Evolutionary conservation across 257 asterid genomes (phyloP), one percentile per base, ranked within the genome.

Genomic region (Plantago ovata): DNA sequence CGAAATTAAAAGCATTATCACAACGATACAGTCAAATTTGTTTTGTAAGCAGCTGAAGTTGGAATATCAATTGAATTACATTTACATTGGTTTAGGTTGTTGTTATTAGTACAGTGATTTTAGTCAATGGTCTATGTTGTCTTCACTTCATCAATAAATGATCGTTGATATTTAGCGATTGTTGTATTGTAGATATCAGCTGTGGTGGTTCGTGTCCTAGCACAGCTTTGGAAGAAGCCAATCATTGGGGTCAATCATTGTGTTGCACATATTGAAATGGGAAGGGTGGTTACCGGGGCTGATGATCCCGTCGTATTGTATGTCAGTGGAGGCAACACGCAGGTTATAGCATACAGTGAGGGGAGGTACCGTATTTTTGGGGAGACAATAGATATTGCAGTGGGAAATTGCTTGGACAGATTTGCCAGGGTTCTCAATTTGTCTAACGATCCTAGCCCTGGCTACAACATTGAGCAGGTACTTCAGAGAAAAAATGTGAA

Each of bases 391-490:
- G 97, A 90, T 63, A 90, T 86, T 53, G 97, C 97, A 0, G 94
- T 90, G 39, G 97, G 97, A 13, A 92, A 92, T 79, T 92, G 98
- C 64, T 75, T 92, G 80, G 98, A 92, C 66, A 80, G 98, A 69
- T 92, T 92, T 79, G 98, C 98, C n/a, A 72, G 98, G 78, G 96
- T 92, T 64, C 90, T 92, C 60, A 88, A 67, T 16, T 74, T 92
- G 62, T 92, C 98, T 13, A 92, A 92, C 63, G 96, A 92, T 75
- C 98, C 96, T 44, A 92, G 96, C 67, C 96, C 96, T 10, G 98
- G 98, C n/a, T 92, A 92, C 81, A 92, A 88, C 72, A 92, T 92
- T 53, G 98, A 92, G 75, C 96, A 90, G 95, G 96, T 84, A 61
- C 36, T 21, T 67, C 43, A 24, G 32, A 2, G 5, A 2, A 24